phyloP scores from a whole-genome alignment of 108 stramenopile species.

The Pseudonitzschia multistriata region DNA sequence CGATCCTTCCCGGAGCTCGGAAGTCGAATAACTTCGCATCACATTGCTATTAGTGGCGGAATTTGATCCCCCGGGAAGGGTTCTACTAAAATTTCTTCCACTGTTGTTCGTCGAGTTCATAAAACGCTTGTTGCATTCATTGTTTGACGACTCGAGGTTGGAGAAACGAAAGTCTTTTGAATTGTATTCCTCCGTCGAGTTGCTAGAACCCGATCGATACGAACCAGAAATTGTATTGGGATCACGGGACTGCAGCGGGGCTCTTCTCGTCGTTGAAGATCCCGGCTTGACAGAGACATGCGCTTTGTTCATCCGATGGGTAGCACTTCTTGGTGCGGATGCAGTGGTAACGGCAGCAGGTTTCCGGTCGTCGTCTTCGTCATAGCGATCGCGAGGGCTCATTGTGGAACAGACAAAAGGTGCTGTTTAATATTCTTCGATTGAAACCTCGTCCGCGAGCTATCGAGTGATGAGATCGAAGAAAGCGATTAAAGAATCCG shows the following conservation, averaged over 20 bases:
- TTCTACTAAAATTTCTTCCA: neutral
- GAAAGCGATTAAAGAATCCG: neutral
- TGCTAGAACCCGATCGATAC: constrained; percentile 19
- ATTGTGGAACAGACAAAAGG: neutral
- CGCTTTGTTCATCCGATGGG: neutral
- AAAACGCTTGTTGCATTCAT: constrained; percentile 35
- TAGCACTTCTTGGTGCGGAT: neutral
- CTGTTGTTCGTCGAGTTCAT: constrained; percentile 20
- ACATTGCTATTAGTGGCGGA: neutral
- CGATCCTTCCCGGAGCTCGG: constrained; percentile 19
- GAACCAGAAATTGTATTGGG: constrained; percentile 36
- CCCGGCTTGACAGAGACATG: neutral
- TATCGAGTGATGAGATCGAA: neutral
- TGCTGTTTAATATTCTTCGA: neutral
- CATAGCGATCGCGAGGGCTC: neutral
- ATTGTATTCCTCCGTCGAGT: constrained; percentile 33
- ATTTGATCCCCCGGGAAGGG: constrained; percentile 2
- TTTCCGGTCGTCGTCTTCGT: neutral
- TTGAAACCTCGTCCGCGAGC: neutral
- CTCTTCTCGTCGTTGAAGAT: constrained; percentile 12
- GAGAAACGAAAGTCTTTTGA: constrained; percentile 36
- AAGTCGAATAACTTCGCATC: neutral
- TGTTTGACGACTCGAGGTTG: constrained; percentile 33
- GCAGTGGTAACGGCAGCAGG: neutral
- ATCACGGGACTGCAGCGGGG: constrained; percentile 39